phyloP scores from a whole-genome alignment of 2,329 filamentous ascomycete species.

The Cryoendolithus antarcticus region DNA sequence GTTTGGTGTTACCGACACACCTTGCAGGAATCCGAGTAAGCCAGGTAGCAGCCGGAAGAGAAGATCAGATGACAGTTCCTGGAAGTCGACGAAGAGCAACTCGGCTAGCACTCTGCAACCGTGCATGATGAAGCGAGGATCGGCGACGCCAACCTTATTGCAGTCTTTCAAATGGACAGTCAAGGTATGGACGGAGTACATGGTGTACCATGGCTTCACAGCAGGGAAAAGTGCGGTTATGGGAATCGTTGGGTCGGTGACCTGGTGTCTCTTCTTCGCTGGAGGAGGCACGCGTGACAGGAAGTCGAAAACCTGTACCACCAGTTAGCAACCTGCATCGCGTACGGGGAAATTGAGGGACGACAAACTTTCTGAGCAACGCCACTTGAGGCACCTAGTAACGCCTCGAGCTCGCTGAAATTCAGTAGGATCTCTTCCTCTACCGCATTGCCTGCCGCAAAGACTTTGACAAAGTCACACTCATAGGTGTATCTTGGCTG shows the following conservation, averaged over 20 bases:
- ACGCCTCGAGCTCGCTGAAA: constrained; percentile 72
- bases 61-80: constrained; percentile 5
- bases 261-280: constrained; percentile 30
- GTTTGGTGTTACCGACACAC: constrained; percentile 4
- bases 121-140: constrained; percentile 17
- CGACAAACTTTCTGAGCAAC: constrained; percentile 25
- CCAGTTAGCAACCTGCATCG: neutral
- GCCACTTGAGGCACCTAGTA: constrained; percentile 55
- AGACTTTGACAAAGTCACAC: constrained; percentile 14
- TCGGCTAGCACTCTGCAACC: constrained; percentile 15
- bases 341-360: neutral
- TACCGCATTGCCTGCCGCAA: constrained; percentile 35
- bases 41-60: constrained; percentile 8
- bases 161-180: constrained; percentile 42
- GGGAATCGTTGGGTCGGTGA: constrained; percentile 42
- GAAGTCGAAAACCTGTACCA: constrained; percentile 49
- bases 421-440: constrained; percentile 71
- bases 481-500: constrained; percentile 14
- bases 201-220: constrained; percentile 50
- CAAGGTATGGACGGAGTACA: constrained; percentile 61
- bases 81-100: constrained; percentile 12
- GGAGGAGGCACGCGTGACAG: constrained; percentile 44
- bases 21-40: constrained; percentile 16
- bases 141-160: constrained; percentile 15
- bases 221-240: constrained; percentile 55